These are phyloP conservation scores for Cornus florida DNA, from an alignment of 148 eudicot species.

Conservation along the genomic window DNA sequence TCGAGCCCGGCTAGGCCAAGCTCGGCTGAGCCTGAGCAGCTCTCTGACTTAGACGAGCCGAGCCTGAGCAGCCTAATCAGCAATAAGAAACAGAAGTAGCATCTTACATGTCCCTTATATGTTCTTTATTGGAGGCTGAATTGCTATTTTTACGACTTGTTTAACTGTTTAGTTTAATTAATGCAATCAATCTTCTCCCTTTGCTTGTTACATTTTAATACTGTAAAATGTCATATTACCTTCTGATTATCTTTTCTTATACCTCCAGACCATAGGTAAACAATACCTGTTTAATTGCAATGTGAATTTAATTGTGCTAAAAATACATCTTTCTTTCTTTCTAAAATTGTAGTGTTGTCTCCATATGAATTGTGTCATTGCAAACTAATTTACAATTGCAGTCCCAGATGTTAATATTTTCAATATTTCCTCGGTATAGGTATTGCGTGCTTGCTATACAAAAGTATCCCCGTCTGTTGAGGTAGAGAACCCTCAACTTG, in stretches of 20 bases:
- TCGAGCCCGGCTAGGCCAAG: no score
- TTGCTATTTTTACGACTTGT: neutral
- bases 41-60: no score
- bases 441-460: constrained; percentile 83
- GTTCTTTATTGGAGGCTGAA: neutral
- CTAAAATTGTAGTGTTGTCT: neutral
- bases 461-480: constrained; percentile 81
- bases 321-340: neutral
- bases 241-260: neutral
- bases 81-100: neutral
- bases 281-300: neutral
- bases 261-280: neutral
- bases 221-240: neutral
- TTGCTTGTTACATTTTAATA: neutral
- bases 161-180: neutral
- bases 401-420: neutral
- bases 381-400: neutral
- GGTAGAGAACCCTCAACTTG: constrained; percentile 89
- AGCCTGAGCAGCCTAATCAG: neutral
- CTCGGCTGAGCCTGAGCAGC: no score
- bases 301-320: neutral
- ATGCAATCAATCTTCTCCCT: neutral
- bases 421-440: constrained; percentile 37
- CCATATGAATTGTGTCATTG: neutral
- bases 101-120: neutral